Conservation (phyloP, 2,329 filamentous ascomycete species). For the Didymella lethalis region DNA sequence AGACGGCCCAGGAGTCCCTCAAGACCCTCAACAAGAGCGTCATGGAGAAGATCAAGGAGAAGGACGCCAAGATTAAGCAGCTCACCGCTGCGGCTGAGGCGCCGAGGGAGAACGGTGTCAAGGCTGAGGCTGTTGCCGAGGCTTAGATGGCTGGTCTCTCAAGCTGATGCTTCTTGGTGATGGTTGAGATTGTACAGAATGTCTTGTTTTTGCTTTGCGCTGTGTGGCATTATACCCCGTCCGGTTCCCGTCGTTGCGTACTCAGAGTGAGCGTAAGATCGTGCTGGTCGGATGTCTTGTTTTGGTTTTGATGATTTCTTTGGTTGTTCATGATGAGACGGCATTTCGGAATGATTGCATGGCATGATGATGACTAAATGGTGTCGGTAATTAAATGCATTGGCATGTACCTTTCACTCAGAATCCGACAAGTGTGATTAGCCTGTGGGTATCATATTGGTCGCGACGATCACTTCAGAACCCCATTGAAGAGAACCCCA, state of each 20-base stretch:
- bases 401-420: neutral
- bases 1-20: conserved; percentile 28
- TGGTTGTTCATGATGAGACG: conserved; percentile 17
- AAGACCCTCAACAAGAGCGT: conserved; percentile 26
- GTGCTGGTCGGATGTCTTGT: conserved; percentile 22
- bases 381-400: conserved; percentile 11
- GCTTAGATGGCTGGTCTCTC: conserved; percentile 5
- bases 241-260: conserved; percentile 23
- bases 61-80: conserved; percentile 29
- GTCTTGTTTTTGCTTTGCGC: conserved; percentile 16
- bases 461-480: too few species aligned
- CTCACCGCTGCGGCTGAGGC: conserved; percentile 15
- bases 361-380: conserved; percentile 10
- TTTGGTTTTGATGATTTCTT: conserved; percentile 7
- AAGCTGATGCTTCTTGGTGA: neutral
- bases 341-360: neutral
- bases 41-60: conserved; percentile 30
- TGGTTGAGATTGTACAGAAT: conserved; percentile 16
- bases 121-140: conserved; percentile 15
- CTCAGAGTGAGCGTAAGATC: conserved; percentile 22
- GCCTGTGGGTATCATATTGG: too few species aligned
- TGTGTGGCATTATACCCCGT: conserved; percentile 26
- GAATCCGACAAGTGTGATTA: too few species aligned
- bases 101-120: conserved; percentile 20
- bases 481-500: too few species aligned